Conservation (phyloP, 139 green algal genomes). For the Dunaliella sp. region DNA sequence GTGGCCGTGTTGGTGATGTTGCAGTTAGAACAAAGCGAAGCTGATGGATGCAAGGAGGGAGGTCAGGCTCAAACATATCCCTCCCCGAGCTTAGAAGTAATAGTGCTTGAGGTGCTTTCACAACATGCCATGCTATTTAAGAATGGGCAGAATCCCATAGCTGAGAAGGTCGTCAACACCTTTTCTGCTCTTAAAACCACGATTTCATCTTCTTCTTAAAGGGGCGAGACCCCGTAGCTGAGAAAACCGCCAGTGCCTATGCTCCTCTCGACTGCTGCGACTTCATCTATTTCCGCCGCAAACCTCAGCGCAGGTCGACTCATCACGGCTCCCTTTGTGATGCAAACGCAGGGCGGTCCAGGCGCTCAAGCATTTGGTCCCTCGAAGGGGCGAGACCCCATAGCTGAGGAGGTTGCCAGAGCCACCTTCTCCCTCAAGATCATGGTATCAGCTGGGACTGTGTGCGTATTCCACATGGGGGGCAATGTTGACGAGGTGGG, state of each 20-base stretch:
- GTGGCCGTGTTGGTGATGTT: too few species aligned
- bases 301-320: background rate
- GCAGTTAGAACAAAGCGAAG: too few species aligned
- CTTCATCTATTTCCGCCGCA: background rate
- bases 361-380: background rate
- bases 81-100: too few species aligned
- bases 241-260: constrained; percentile 28
- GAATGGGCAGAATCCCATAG: too few species aligned
- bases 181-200: background rate
- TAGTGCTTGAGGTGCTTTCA: too few species aligned
- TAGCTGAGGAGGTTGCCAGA: constrained; percentile 39
- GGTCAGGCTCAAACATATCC: too few species aligned
- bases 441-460: constrained; percentile 53
- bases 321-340: background rate
- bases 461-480: constrained; percentile 70
- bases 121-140: too few species aligned
- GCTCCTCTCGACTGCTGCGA: too few species aligned
- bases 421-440: constrained; percentile 55
- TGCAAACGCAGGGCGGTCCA: background rate
- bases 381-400: constrained; percentile 23
- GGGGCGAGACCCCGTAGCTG: constrained; percentile 35
- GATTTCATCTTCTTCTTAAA: background rate
- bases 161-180: background rate
- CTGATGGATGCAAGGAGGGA: too few species aligned
- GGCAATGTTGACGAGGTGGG: constrained; percentile 47